Evolutionary conservation across 2,329 filamentous ascomycete genomes (phyloP).

Genomic region (Diplodia sapinea): DNA sequence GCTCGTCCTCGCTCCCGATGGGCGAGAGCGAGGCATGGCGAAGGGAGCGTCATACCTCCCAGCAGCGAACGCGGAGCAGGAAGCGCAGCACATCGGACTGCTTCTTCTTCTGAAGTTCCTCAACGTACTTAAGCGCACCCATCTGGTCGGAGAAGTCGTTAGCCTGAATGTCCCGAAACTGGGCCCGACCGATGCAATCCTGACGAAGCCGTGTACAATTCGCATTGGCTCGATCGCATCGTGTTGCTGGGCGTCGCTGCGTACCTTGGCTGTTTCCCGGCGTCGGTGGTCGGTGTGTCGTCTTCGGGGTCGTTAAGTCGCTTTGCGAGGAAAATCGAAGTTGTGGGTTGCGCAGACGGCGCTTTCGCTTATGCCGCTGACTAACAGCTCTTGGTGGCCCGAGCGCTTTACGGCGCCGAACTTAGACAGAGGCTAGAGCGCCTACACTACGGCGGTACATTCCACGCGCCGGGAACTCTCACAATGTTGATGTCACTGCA

Average conservation of each 20-base stretch:
- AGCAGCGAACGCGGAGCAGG: conserved; percentile 93
- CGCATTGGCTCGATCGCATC: conserved; percentile 13
- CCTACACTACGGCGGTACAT: not conserved
- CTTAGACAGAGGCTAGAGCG: not conserved
- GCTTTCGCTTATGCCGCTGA: conserved; percentile 35
- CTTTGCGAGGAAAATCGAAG: conserved; percentile 38
- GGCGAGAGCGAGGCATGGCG: conserved; percentile 37
- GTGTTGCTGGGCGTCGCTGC: conserved; percentile 32
- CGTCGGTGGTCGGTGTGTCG: conserved; percentile 35
- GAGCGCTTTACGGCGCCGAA: not conserved
- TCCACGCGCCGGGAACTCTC: no score
- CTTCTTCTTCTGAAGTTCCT: conserved; percentile 99
- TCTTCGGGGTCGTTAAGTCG: conserved; percentile 42
- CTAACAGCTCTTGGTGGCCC: conserved; percentile 30
- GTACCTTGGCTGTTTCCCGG: conserved; percentile 43
- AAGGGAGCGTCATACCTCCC: conserved; percentile 74
- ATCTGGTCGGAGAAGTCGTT: conserved; percentile 62
- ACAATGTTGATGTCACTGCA: no score
- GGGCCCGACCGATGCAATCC: conserved; percentile 18
- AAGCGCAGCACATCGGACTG: conserved; percentile 99
- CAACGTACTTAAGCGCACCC: conserved; percentile 99
- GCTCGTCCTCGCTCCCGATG: conserved; percentile 21
- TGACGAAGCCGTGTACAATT: not conserved
- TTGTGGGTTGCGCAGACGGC: conserved; percentile 38
- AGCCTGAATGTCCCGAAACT: conserved; percentile 12